These are phyloP conservation scores for Aspergillus wentii DNA, from an alignment of 495 filamentous ascomycete species.

Conservation along the genomic window DNA sequence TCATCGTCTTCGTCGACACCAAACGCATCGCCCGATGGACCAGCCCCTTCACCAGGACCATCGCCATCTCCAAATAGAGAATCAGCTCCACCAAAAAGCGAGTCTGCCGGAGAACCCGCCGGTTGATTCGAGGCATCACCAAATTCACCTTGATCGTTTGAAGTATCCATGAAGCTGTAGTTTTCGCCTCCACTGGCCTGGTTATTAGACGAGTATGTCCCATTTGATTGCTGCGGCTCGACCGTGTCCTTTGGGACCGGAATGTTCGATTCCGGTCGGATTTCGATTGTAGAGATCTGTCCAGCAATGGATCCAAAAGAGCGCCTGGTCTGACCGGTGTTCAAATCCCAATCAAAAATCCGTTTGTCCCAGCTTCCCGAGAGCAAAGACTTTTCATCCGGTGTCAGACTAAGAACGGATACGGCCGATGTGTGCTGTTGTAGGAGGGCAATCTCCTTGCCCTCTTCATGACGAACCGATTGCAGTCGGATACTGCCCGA, in stretches of 20 bases:
- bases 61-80: constrained; percentile 74
- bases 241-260: constrained; percentile 69
- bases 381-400: constrained; percentile 81
- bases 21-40: constrained; percentile 54
- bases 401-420: constrained; percentile 74
- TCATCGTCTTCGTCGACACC: constrained; percentile 81
- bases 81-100: constrained; percentile 58
- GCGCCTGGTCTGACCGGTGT: constrained; percentile 73
- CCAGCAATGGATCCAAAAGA: constrained; percentile 69
- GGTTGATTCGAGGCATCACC: constrained; percentile 34
- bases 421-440: constrained; percentile 88
- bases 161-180: constrained; percentile 42
- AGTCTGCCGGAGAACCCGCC: constrained; percentile 66
- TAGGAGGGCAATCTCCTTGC: constrained; percentile 75
- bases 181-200: constrained; percentile 35
- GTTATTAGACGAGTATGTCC: constrained; percentile 63
- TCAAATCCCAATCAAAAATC: constrained; percentile 91
- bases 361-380: constrained; percentile 97
- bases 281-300: constrained; percentile 85
- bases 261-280: constrained; percentile 69
- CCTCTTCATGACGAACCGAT: constrained; percentile 92
- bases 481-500: constrained; percentile 91
- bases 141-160: constrained; percentile 32
- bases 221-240: constrained; percentile 51
- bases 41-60: constrained; percentile 50